Evolutionary conservation across 2,329 filamentous ascomycete species (phyloP).

Genomic region (Pseudocercospora macadamiae): DNA sequence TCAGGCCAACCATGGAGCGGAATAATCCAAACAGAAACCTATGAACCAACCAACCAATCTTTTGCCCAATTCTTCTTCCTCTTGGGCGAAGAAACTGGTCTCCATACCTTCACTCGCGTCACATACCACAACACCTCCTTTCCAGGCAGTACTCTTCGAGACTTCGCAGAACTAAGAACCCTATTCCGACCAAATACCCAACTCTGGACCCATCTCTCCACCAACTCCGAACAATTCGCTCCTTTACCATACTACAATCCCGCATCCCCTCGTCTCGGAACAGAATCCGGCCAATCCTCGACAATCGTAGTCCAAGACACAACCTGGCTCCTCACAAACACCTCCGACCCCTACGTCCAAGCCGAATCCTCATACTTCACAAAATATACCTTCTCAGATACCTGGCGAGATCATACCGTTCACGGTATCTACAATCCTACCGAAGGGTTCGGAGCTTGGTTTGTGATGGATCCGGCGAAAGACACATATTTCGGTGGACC

Average conservation of each 20-base stretch:
- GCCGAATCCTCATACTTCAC: slow-evolving; percentile 65
- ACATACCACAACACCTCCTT: slow-evolving; percentile 61
- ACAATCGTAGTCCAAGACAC: slow-evolving; percentile 60
- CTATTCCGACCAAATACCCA: slow-evolving; percentile 62
- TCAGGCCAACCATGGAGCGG: slow-evolving; percentile 59
- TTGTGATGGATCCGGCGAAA: slow-evolving; percentile 63
- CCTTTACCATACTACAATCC: slow-evolving; percentile 54
- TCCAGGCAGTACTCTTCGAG: slow-evolving; percentile 60
- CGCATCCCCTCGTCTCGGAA: slow-evolving; percentile 43
- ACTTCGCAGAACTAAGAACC: slow-evolving; percentile 64
- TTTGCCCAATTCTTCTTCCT: slow-evolving; percentile 69
- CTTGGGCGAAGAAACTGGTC: slow-evolving; percentile 63
- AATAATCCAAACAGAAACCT: slow-evolving; percentile 62
- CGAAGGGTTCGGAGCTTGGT: slow-evolving; percentile 62
- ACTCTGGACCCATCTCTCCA: slow-evolving; percentile 66
- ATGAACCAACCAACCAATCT: slow-evolving; percentile 59
- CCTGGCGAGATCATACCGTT: slow-evolving; percentile 61
- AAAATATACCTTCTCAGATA: slow-evolving; percentile 65
- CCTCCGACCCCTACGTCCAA: slow-evolving; percentile 56
- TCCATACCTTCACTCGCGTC: slow-evolving; percentile 64
- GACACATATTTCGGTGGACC: slow-evolving; percentile 67
- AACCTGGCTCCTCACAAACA: slow-evolving; percentile 62
- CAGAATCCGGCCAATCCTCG: slow-evolving; percentile 36
- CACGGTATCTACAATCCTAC: slow-evolving; percentile 58
- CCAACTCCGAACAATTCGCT: slow-evolving; percentile 58